A percentile compares a stretch with the other conserved stretches of the same genome.
Conservation (phyloP, 345 rosid genomes). For the Zanthoxylum bungeanum region DNA sequence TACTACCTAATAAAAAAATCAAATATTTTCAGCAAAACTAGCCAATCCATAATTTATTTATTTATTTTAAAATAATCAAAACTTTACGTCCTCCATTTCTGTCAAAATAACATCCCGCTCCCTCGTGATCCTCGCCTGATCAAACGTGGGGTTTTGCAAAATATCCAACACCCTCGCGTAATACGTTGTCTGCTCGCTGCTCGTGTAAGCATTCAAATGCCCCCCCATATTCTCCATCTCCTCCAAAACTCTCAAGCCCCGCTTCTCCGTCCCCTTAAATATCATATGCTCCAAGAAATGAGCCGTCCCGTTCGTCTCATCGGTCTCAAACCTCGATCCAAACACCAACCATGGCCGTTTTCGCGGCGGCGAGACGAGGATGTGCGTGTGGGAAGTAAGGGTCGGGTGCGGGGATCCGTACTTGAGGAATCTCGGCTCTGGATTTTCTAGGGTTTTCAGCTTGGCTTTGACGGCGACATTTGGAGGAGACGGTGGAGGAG, state of each 20-base stretch:
- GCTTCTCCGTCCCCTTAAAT: conserved; percentile 81
- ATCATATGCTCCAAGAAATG: conserved; percentile 99
- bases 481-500: conserved; percentile 61
- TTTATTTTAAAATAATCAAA: too few relatives aligned
- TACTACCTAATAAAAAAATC: background rate
- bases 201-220: conserved; percentile 89
- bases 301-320: conserved; percentile 84
- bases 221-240: conserved; percentile 98
- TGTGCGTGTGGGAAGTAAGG: conserved; percentile 60
- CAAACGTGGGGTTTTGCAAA: conserved; percentile 79
- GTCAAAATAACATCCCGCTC: conserved; percentile 74
- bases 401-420: conserved; percentile 86
- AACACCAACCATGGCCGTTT: conserved; percentile 88
- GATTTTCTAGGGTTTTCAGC: conserved; percentile 64
- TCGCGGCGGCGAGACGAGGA: conserved; percentile 77
- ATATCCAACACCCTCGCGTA: conserved; percentile 92
- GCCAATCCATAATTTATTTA: background rate
- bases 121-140: conserved; percentile 57
- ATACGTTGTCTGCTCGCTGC: conserved; percentile 94
- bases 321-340: conserved; percentile 96
- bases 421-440: conserved; percentile 85
- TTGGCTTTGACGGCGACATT: conserved; percentile 51
- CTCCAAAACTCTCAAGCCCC: conserved; percentile 57
- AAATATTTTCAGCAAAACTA: background rate
- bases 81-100: conserved; percentile 76